Percentiles rank a stretch among this genome's conserved stretches.
phyloP scores from a whole-genome alignment of 75 land plant species.

The Picea glauca region DNA sequence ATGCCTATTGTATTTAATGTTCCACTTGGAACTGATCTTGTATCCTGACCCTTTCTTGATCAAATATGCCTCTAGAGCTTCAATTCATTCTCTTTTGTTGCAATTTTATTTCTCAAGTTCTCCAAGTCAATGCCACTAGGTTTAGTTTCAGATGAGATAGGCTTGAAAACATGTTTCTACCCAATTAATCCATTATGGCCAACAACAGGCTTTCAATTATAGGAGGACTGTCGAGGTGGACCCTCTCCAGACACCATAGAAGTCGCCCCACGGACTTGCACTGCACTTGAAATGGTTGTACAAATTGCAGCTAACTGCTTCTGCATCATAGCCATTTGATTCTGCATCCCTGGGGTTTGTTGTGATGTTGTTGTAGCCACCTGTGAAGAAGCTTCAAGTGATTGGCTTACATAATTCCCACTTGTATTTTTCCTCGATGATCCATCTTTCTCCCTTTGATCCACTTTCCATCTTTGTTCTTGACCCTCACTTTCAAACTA shows the following conservation, averaged over 20 bases:
- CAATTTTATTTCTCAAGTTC: slow-evolving; percentile 29
- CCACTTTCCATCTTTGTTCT: slow-evolving; percentile 1
- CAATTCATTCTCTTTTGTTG: slow-evolving; percentile 40
- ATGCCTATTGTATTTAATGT: neutral
- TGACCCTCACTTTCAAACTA: slow-evolving; percentile 55
- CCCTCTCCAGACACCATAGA: neutral
- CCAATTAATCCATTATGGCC: neutral
- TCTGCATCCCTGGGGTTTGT: neutral
- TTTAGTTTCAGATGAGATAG: neutral
- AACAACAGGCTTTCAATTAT: neutral
- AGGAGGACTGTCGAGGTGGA: neutral
- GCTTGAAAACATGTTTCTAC: neutral
- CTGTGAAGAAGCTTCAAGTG: neutral
- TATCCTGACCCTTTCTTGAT: neutral
- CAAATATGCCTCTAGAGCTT: slow-evolving; percentile 12
- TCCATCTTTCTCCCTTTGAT: neutral
- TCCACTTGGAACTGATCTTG: neutral
- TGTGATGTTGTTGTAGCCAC: neutral
- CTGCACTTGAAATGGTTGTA: slow-evolving; percentile 3
- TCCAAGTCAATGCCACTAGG: slow-evolving; percentile 18
- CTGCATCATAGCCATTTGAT: slow-evolving; percentile 8
- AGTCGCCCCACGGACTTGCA: neutral
- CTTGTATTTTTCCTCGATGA: neutral
- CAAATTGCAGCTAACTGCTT: neutral
- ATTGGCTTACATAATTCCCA: neutral